Evolutionary conservation across 75 land plant genomes (phyloP).

Genomic region (Isoetes taiwanensis): DNA sequence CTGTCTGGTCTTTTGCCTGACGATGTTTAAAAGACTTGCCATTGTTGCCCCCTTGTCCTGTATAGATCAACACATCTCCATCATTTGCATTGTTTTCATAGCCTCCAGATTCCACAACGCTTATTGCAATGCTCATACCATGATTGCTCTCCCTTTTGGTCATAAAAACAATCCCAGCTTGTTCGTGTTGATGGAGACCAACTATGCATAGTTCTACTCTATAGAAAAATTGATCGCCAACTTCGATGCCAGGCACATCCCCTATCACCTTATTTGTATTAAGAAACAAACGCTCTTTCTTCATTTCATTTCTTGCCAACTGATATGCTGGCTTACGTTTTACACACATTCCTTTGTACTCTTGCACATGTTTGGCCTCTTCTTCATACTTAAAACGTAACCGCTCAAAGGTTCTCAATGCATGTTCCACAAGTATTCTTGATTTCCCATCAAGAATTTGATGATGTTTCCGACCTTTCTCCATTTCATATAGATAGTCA

Average conservation of each 20-base stretch:
- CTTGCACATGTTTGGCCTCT: too few species aligned
- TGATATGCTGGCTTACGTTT: too few species aligned
- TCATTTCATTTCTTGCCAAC: too few species aligned
- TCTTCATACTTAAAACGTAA: too few species aligned
- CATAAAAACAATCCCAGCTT: slow-evolving; percentile 19
- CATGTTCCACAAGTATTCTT: too few species aligned
- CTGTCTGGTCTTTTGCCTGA: slow-evolving; percentile 13
- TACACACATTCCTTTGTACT: too few species aligned
- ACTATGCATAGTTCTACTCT: slow-evolving; percentile 12
- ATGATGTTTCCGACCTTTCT: too few species aligned
- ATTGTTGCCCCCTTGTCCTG: slow-evolving; percentile 25
- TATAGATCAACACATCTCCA: slow-evolving; percentile 17
- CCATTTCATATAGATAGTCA: too few species aligned
- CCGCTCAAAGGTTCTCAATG: too few species aligned
- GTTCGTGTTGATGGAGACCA: slow-evolving; percentile 14
- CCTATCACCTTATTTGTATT: slow-evolving; percentile 20
- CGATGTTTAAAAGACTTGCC: neutral
- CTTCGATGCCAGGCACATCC: slow-evolving; percentile 17
- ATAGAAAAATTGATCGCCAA: slow-evolving; percentile 19
- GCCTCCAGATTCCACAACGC: slow-evolving; percentile 19
- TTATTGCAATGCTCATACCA: slow-evolving; percentile 9
- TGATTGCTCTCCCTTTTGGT: slow-evolving; percentile 3
- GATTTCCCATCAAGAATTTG: too few species aligned
- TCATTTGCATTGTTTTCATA: slow-evolving; percentile 18
- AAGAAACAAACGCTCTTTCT: too few species aligned